Evolutionary conservation across 1,139 yeast species (phyloP).

Genomic region (Geotrichum cucujoidarum): DNA sequence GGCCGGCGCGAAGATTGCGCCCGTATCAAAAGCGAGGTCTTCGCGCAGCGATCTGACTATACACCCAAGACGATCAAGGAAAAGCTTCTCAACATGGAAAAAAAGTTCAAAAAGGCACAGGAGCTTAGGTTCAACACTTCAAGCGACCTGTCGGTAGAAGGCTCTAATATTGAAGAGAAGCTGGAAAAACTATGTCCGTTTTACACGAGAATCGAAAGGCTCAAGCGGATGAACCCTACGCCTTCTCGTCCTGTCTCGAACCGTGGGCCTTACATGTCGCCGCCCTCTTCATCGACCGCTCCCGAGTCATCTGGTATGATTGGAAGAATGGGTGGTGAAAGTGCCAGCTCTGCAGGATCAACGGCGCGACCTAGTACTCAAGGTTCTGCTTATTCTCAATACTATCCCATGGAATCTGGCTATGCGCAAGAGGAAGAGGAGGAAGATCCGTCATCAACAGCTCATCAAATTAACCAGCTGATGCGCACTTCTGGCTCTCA

Average conservation of each 20-base stretch:
- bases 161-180: not conserved
- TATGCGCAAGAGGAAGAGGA: slow-evolving; percentile 8
- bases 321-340: not conserved
- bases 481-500: not conserved
- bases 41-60: slow-evolving; percentile 17
- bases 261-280: not conserved
- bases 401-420: slow-evolving; percentile 1
- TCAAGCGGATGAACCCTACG: slow-evolving; percentile 14
- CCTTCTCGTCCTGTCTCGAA: not conserved
- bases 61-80: slow-evolving; percentile 20
- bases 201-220: slow-evolving; percentile 16
- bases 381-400: slow-evolving; percentile 6
- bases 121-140: slow-evolving; percentile 10
- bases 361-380: not conserved
- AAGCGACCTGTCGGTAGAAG: slow-evolving; percentile 7
- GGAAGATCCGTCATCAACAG: not conserved
- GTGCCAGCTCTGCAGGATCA: slow-evolving; percentile 1
- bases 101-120: slow-evolving; percentile 18
- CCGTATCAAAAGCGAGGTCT: slow-evolving; percentile 19
- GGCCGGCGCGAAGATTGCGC: slow-evolving; percentile 21
- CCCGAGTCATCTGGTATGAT: not conserved
- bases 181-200: slow-evolving; percentile 20
- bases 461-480: slow-evolving; percentile 1
- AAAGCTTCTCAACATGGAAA: slow-evolving; percentile 20
- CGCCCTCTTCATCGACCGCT: slow-evolving; percentile 2